phyloP scores from a whole-genome alignment of 768 basidiomycete genomes.

The Mycena polygramma region DNA sequence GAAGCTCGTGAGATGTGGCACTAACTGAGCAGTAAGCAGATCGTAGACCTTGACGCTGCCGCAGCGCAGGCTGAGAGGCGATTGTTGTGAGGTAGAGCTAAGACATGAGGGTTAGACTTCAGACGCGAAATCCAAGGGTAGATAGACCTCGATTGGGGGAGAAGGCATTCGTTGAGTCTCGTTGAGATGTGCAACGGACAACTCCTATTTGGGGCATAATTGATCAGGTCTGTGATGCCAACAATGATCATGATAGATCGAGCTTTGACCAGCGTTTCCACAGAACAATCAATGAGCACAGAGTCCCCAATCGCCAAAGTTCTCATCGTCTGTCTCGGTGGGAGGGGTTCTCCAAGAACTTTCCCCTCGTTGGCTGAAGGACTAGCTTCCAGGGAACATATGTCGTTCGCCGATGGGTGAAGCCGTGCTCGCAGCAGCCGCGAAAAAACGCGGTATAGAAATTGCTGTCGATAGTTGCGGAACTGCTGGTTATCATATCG shows the following conservation, averaged over 20 bases:
- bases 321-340: conserved; percentile 79
- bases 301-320: conserved; percentile 59
- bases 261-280: conserved; percentile 18
- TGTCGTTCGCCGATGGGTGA: conserved; percentile 95
- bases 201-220: conserved; percentile 1
- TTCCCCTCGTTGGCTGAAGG: background rate
- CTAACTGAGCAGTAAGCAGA: conserved; percentile 1
- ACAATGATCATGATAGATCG: conserved; percentile 23
- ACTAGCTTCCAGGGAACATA: conserved; percentile 70
- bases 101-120: background rate
- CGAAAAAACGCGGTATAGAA: conserved; percentile 73
- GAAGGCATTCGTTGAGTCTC: conserved; percentile 72
- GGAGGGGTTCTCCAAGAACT: conserved; percentile 29
- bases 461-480: conserved; percentile 87
- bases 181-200: background rate
- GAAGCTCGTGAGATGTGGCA: background rate
- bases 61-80: conserved; percentile 80
- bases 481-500: conserved; percentile 83
- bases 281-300: conserved; percentile 41
- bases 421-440: conserved; percentile 82
- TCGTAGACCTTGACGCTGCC: conserved; percentile 80
- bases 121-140: background rate
- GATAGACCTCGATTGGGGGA: conserved; percentile 75
- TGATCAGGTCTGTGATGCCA: conserved; percentile 8
- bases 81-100: conserved; percentile 76